phyloP scores from a whole-genome alignment of 805 yeast species.

The Myxozyma lipomycoides region DNA sequence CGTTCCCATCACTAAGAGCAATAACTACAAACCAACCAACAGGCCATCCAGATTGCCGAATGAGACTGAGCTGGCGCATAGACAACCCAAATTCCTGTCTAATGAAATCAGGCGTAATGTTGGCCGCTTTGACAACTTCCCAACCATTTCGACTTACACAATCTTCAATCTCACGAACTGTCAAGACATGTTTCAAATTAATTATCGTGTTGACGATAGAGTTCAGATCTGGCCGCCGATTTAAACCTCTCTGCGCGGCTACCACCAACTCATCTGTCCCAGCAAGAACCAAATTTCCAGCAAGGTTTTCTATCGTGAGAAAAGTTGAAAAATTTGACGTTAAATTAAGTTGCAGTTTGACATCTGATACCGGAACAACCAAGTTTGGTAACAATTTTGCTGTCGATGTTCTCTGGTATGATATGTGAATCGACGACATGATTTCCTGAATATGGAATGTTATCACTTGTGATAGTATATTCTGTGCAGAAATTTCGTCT shows the following conservation, averaged over 20 bases:
- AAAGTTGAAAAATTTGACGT: constrained; percentile 21
- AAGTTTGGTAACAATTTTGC: constrained; percentile 12
- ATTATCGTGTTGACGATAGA: constrained; percentile 14
- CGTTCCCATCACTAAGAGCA: constrained; percentile 14
- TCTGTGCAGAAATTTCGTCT: constrained; percentile 21
- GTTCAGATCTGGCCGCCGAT: constrained; percentile 17
- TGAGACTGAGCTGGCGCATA: constrained; percentile 18
- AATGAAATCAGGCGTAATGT: constrained; percentile 25
- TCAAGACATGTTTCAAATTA: constrained; percentile 19
- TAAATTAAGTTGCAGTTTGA: constrained; percentile 17
- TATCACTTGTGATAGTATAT: constrained; percentile 18
- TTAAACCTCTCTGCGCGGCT: constrained; percentile 20
- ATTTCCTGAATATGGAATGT: constrained; percentile 21
- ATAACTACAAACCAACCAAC: constrained; percentile 26
- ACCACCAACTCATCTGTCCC: constrained; percentile 17
- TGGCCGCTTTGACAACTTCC: constrained; percentile 22
- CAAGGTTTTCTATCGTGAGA: constrained; percentile 24
- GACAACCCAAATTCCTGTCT: constrained; percentile 21
- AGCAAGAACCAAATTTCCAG: constrained; percentile 24
- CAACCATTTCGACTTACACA: constrained; percentile 14
- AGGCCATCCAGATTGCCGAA: constrained; percentile 21
- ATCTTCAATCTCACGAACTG: constrained; percentile 24
- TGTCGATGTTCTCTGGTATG: constrained; percentile 9
- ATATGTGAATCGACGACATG: constrained; percentile 12
- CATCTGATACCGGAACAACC: constrained; percentile 17